Evolutionary conservation across 768 basidiomycete species (phyloP).

Genomic region (Podaxis sp.): DNA sequence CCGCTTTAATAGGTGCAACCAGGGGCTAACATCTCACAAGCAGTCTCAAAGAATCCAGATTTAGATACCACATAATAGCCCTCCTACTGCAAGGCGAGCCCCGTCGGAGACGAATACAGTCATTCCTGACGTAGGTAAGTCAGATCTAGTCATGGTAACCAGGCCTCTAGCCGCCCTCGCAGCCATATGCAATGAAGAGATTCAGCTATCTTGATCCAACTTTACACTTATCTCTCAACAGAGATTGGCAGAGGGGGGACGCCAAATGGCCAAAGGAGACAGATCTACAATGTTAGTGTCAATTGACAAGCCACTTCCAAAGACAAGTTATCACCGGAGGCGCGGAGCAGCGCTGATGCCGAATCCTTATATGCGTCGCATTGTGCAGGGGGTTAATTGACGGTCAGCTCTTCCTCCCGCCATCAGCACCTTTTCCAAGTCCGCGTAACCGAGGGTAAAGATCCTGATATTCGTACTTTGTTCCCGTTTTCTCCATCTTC

Average conservation of each 20-base stretch:
- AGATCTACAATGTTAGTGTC: neutral
- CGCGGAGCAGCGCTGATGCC: slow-evolving; percentile 9
- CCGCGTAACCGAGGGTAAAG: neutral
- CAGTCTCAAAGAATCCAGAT: neutral
- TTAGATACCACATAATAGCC: slow-evolving; percentile 8
- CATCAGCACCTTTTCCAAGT: neutral
- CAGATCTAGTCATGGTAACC: slow-evolving; percentile 14
- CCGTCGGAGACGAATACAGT: neutral
- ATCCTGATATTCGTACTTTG: neutral
- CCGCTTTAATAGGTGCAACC: slow-evolving; percentile 5
- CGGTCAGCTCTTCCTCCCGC: neutral
- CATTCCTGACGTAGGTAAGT: neutral
- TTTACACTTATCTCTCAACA: neutral
- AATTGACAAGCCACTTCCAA: neutral
- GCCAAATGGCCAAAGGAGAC: neutral
- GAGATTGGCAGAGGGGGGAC: neutral
- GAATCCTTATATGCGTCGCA: neutral
- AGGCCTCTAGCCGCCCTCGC: neutral
- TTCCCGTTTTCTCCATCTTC: neutral
- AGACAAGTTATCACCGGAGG: neutral
- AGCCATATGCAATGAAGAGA: too few relatives aligned
- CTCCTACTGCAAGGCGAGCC: neutral
- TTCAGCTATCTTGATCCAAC: neutral
- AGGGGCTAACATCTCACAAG: neutral
- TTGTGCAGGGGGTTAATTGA: neutral